Base-by-base conservation (phyloP, 805 yeast genomes). In the Wickerhamiella spandovensis region DNA sequence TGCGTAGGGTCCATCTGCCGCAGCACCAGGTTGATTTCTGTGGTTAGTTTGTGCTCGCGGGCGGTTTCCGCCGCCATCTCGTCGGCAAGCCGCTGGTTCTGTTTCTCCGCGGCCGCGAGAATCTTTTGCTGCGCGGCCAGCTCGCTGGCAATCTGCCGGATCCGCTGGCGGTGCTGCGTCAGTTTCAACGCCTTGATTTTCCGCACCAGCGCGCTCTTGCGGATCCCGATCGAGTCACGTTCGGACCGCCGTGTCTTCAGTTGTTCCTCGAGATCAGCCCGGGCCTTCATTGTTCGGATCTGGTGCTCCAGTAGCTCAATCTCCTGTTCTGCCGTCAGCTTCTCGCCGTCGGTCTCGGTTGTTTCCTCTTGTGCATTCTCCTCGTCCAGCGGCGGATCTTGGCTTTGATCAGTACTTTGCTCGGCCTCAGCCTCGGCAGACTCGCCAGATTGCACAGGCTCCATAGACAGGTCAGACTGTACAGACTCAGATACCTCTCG, bases 191-290 rank as follows among this genome's bases (percentile, higher is more conserved):
- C 7, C 15, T 13, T 35, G 18, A 35, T 17, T 13, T 35, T 15
- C 6, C 7, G 7, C 10, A 9, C 7, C 18, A 35, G 39, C 20
- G 20, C 39, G 7, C 8, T 15, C 20, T 35, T 35, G 39, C 39
- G 39, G 18, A 17, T 17, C 9, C 20, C 39, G 10, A n/a, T n/a
- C 4, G 20, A 15, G 39, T 35, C 39, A 4, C 39, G 17, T 4
- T n/a, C 20, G 3, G 39, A 15, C 10, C 39, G 18, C 15, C 39
- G 39, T 18, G 7, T 20, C 13, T 25, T n/a, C 43, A 47, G 51
- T 44, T 49, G 44, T 24, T 25, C 22, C 30, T 54, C 55, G 6
- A 54, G 48, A 42, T 37, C 50, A 10, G 18, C 15, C 10, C 39
- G 39, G 18, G 39, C 39, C 39, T 35, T 35, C 39, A 35, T 35